Conservation (phyloP, 176 grass and related monocot species). For the Pontederia paniculata region DNA sequence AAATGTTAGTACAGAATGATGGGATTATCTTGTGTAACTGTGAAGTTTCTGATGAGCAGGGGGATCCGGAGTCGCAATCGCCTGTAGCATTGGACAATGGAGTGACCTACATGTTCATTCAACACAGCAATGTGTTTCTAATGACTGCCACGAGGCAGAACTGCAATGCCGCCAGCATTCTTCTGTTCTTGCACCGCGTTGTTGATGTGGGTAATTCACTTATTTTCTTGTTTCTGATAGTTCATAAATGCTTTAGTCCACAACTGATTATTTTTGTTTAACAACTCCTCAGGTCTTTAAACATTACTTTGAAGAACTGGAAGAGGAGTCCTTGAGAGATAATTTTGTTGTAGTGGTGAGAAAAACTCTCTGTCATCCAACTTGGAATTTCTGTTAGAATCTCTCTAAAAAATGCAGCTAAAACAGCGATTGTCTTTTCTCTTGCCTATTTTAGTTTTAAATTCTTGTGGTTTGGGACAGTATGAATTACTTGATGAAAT, state of each 20-base stretch:
- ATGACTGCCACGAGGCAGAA: slow-evolving; percentile 91
- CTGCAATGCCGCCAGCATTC: slow-evolving; percentile 87
- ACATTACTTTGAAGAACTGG: slow-evolving; percentile 97
- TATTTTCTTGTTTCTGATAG: background rate
- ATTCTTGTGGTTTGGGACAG: slow-evolving; percentile 25
- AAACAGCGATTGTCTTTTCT: background rate
- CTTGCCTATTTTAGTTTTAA: slow-evolving; percentile 1
- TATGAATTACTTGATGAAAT: slow-evolving; percentile 94
- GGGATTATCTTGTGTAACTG: slow-evolving; percentile 1
- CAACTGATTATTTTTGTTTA: background rate
- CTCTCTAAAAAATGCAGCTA: too few relatives aligned
- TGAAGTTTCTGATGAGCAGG: slow-evolving; percentile 26
- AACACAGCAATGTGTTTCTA: slow-evolving; percentile 88
- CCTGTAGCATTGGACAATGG: slow-evolving; percentile 75
- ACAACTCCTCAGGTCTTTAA: slow-evolving; percentile 74
- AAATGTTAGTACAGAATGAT: background rate
- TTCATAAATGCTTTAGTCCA: background rate
- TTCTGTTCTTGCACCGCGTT: slow-evolving; percentile 83
- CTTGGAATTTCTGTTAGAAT: background rate
- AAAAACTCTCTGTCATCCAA: background rate
- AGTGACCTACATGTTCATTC: slow-evolving; percentile 93
- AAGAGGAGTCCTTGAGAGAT: slow-evolving; percentile 94
- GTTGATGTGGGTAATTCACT: slow-evolving; percentile 49
- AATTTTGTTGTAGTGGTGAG: slow-evolving; percentile 97
- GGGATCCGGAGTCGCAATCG: slow-evolving; percentile 63